These are phyloP conservation scores for Hericium erinaceus DNA, from an alignment of 768 basidiomycete species.

Conservation along the genomic window DNA sequence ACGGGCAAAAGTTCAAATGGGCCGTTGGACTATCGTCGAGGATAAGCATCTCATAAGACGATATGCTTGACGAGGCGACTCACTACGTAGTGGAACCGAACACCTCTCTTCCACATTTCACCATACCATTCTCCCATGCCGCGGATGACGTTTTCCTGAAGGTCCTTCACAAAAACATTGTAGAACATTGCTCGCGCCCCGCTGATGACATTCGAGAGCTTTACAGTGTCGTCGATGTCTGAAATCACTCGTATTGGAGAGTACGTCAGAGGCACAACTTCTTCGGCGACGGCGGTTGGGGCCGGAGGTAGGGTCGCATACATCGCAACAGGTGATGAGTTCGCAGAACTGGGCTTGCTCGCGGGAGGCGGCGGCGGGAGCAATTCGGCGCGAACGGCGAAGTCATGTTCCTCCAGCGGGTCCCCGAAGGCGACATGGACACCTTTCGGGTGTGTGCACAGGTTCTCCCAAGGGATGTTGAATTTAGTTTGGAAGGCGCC, in stretches of 20 bases:
- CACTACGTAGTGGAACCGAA: slow-evolving; percentile 84
- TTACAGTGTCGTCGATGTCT: slow-evolving; percentile 92
- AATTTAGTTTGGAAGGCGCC: slow-evolving; percentile 68
- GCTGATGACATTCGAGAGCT: slow-evolving; percentile 62
- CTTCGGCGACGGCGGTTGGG: slow-evolving; percentile 14
- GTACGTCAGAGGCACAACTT: slow-evolving; percentile 39
- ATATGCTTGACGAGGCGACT: slow-evolving; percentile 22
- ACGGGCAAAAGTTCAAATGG: slow-evolving; percentile 81
- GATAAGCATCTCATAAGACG: background rate
- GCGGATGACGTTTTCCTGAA: slow-evolving; percentile 69
- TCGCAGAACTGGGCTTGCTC: slow-evolving; percentile 1
- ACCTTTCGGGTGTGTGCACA: slow-evolving; percentile 52
- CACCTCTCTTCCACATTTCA: slow-evolving; percentile 58
- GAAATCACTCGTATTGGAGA: slow-evolving; percentile 74
- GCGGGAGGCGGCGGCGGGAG: slow-evolving; percentile 29
- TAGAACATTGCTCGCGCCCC: slow-evolving; percentile 80
- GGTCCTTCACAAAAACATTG: slow-evolving; percentile 86
- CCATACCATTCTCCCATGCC: slow-evolving; percentile 79
- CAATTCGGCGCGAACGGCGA: slow-evolving; percentile 47
- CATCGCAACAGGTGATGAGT: background rate
- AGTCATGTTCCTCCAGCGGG: slow-evolving; percentile 30
- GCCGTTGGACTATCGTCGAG: slow-evolving; percentile 59
- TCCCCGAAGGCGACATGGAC: slow-evolving; percentile 52
- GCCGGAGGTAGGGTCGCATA: background rate
- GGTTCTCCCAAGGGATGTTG: slow-evolving; percentile 55